A percentile compares a stretch with the other conserved stretches of the same genome.
These are phyloP conservation scores for Aeschynomene evenia DNA, from an alignment of 306 rosid genomes.

Conservation along the genomic window DNA sequence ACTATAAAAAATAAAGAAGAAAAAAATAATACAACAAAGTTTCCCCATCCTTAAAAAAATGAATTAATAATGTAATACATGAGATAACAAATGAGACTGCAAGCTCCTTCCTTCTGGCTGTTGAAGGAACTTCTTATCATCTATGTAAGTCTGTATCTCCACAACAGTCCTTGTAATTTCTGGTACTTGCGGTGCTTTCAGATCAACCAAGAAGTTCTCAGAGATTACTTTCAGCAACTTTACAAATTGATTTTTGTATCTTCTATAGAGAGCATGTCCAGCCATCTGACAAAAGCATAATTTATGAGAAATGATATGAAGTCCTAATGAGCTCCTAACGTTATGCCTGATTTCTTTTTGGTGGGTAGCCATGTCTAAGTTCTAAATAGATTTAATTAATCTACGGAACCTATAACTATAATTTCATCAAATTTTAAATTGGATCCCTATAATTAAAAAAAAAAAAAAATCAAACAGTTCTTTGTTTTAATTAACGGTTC, in stretches of 20 bases:
- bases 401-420: too few species aligned
- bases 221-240: conserved; percentile 58
- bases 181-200: conserved; percentile 41
- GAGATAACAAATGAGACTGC: conserved; percentile 55
- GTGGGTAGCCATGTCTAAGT: too few species aligned
- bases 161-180: conserved; percentile 31
- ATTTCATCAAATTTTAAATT: too few species aligned
- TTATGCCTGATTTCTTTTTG: too few species aligned
- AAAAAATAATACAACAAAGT: not conserved
- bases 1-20: not conserved
- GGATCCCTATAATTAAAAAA: too few species aligned
- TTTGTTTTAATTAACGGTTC: too few species aligned
- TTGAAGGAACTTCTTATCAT: conserved; percentile 50
- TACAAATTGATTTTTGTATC: conserved; percentile 73
- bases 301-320: too few species aligned
- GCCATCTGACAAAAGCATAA: conserved; percentile 49
- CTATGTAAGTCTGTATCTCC: conserved; percentile 61
- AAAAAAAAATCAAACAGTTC: too few species aligned
- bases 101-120: conserved; percentile 43
- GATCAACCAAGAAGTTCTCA: conserved; percentile 53
- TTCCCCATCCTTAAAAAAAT: not conserved
- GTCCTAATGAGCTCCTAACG: too few species aligned
- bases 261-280: conserved; percentile 64
- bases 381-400: too few species aligned
- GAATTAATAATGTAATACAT: not conserved